phyloP scores from a whole-genome alignment of 1,139 yeast genomes.

The Candida tropicalis region DNA sequence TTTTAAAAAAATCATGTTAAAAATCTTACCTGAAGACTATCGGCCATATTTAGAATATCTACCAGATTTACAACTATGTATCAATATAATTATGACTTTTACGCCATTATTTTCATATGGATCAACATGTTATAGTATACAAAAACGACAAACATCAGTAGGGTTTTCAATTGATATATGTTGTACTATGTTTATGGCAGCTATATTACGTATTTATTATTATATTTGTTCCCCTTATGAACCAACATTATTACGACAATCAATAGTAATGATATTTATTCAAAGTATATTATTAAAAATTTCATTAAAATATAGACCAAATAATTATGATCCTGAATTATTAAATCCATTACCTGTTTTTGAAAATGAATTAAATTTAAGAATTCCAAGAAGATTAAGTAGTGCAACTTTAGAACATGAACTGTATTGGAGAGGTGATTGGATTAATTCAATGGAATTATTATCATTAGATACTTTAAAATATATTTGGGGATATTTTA shows the following conservation, averaged over 20 bases:
- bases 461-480: conserved; percentile 12
- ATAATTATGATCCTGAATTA: conserved; percentile 41
- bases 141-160: conserved; percentile 60
- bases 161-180: conserved; percentile 91
- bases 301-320: conserved; percentile 62
- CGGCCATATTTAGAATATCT: conserved; percentile 37
- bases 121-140: conserved; percentile 72
- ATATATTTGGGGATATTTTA: conserved; percentile 12
- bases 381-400: conserved; percentile 23
- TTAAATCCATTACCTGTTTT: conserved; percentile 37
- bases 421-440: conserved; percentile 12
- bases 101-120: conserved; percentile 88
- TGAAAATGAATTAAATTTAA: conserved; percentile 29
- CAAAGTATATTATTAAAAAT: conserved; percentile 66
- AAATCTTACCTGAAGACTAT: conserved; percentile 27
- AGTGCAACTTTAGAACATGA: conserved; percentile 16
- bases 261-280: conserved; percentile 74
- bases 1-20: conserved; percentile 9
- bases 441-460: conserved; percentile 6
- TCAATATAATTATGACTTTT: conserved; percentile 57
- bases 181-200: conserved; percentile 84
- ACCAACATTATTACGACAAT: conserved; percentile 70
- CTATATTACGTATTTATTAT: conserved; percentile 72
- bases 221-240: conserved; percentile 83
- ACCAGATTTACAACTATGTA: conserved; percentile 46